Conservation (phyloP, 1,284 basidiomycete genomes). For the Gymnopus androsaceus region DNA sequence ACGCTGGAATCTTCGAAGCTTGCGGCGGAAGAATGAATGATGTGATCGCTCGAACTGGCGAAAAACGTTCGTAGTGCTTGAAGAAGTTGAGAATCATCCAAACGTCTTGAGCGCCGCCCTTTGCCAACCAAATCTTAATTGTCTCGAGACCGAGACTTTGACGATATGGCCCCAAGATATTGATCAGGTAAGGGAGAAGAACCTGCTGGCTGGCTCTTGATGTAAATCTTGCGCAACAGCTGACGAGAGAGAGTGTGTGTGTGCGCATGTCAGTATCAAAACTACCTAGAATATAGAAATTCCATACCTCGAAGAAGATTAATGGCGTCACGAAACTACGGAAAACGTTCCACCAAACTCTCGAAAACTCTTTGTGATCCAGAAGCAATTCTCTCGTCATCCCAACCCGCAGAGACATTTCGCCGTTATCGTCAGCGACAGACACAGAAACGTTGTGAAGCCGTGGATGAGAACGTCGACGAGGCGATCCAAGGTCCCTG, state of each 20-base stretch:
- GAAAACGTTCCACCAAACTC: conserved; percentile 79
- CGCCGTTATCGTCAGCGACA: conserved; percentile 81
- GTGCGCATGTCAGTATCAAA: conserved; percentile 17
- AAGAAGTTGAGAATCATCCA: conserved; percentile 69
- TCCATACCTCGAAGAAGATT: conserved; percentile 80
- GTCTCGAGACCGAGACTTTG: conserved; percentile 58
- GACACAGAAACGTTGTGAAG: conserved; percentile 76
- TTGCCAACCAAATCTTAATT: conserved; percentile 68
- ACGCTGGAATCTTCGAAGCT: conserved; percentile 43
- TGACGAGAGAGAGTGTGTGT: conserved; percentile 33
- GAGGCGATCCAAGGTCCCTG: conserved; percentile 72
- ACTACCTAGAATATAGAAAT: neutral
- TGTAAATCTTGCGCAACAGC: conserved; percentile 74
- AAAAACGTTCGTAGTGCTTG: conserved; percentile 60
- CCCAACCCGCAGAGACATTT: conserved; percentile 70
- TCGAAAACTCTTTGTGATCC: conserved; percentile 70
- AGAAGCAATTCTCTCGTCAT: conserved; percentile 69
- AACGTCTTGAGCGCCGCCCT: conserved; percentile 72
- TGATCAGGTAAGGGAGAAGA: conserved; percentile 39
- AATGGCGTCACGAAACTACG: conserved; percentile 77
- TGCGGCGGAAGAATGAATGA: conserved; percentile 39
- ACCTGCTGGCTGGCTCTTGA: conserved; percentile 46
- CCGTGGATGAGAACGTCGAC: conserved; percentile 77
- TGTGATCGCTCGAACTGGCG: conserved; percentile 46
- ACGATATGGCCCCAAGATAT: conserved; percentile 42